Evolutionary conservation across 768 basidiomycete species (phyloP), one percentile per base, ranked within the genome.

Genomic region (Hebeloma cylindrosporum): DNA sequence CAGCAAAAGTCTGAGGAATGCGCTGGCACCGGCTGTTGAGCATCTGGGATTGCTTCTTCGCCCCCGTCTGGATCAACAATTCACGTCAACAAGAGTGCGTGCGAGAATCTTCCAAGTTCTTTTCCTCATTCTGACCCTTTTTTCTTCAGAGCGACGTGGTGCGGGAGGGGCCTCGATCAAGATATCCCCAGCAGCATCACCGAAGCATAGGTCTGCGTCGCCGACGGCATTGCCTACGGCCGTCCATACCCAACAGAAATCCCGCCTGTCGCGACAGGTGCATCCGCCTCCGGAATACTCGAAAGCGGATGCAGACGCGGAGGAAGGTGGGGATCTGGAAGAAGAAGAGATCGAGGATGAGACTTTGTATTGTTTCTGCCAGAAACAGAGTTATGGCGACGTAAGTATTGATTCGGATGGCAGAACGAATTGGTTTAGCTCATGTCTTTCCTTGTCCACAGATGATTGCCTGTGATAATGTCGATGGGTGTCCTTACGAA

Each of bases 391-490:
- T 50, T 75, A 71, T 49, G 74, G 72, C 34, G 74, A 84, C 49
- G 76, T 78, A 46, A 39, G 69, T 50, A 6, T 9, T 34, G 42
- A 29, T 29, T 32, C 29, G 2, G 16, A 28, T 45, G 7, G 4
- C 14, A 25, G 8, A 29, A 3, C n/a, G 5, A 17, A 5, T 31
- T 18, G 30, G 18, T 9, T 16, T 50, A 25, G 36, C 37, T 3
- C 45, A 21, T 13, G n/a, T n/a, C 11, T 50, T 16, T 11, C 13
- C 22, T 44, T 34, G 25, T 20, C 17, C 21, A 21, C 42, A 78
- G 78, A 86, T 86, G 84, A 82, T 86, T 57, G 83, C 78, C 4
- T 86, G 84, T 56, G 84, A 86, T 58, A 80, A 82, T 54, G 75
- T 80, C 51, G 68, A 66, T n/a, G 66, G 69, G 13, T 86, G 83